Evolutionary conservation across 495 filamentous ascomycete species (phyloP).

Genomic region (Tuber borchii): DNA sequence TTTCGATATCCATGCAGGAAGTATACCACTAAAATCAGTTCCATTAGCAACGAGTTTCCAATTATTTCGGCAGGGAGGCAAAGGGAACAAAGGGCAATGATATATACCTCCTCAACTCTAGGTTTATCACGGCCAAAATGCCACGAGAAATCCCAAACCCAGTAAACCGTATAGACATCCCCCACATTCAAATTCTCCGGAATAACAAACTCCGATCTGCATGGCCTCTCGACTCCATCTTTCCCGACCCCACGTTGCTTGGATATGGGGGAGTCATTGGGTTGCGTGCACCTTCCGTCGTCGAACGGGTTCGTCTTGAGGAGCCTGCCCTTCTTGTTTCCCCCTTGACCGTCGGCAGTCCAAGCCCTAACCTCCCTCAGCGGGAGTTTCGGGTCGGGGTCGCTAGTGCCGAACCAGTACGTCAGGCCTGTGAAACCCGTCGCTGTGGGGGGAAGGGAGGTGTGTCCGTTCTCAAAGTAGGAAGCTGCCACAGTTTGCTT

Average conservation of each 20-base stretch:
- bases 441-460: constrained; percentile 12
- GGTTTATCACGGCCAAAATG: constrained; percentile 19
- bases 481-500: constrained; percentile 22
- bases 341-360: constrained; percentile 15
- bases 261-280: constrained; percentile 17
- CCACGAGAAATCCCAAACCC: constrained; percentile 32
- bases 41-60: constrained; percentile 9
- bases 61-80: neutral
- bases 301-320: constrained; percentile 17
- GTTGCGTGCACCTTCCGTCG: constrained; percentile 27
- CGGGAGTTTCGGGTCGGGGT: constrained; percentile 4
- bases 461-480: constrained; percentile 32
- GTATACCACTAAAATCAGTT: constrained; percentile 27
- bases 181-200: constrained; percentile 21
- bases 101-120: constrained; percentile 15
- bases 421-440: constrained; percentile 14
- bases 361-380: constrained; percentile 22
- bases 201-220: constrained; percentile 22
- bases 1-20: constrained; percentile 34
- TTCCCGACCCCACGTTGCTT: constrained; percentile 17
- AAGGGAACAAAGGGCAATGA: neutral
- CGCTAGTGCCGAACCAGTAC: constrained; percentile 33
- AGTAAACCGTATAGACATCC: constrained; percentile 25
- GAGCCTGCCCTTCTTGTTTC: constrained; percentile 12
- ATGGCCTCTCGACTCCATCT: constrained; percentile 13